These are phyloP conservation scores for Hypoxylon sp. DNA, from an alignment of 2,329 filamentous ascomycete species.

Conservation along the genomic window DNA sequence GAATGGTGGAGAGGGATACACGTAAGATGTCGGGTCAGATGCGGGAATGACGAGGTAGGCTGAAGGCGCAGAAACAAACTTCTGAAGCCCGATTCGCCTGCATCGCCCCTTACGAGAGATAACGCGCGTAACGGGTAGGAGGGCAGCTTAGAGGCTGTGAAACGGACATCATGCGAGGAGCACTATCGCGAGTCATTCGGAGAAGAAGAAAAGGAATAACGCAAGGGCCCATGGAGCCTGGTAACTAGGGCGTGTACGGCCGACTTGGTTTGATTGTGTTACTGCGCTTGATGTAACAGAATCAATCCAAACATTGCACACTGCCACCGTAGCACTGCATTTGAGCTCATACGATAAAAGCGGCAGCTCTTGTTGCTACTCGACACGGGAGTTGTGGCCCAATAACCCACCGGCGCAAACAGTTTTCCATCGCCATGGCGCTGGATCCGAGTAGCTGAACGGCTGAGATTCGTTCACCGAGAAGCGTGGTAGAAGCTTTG, in stretches of 20 bases:
- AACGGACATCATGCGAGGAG: constrained; percentile 2
- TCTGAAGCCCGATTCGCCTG: neutral
- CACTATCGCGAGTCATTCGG: constrained; percentile 1
- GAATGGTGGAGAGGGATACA: neutral
- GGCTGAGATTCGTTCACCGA: constrained; percentile 3
- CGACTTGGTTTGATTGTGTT: neutral
- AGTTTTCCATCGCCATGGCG: constrained; percentile 16
- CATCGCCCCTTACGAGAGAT: constrained; percentile 6
- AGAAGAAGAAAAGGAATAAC: neutral
- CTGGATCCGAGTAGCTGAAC: constrained; percentile 10
- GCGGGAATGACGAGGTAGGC: neutral
- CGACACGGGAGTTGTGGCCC: constrained; percentile 9
- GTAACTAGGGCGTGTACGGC: neutral
- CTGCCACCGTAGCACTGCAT: constrained; percentile 4
- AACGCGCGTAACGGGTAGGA: neutral
- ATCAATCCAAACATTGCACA: neutral
- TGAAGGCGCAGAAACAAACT: neutral
- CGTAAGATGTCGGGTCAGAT: neutral
- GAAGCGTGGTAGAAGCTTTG: constrained; percentile 1
- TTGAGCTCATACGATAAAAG: neutral
- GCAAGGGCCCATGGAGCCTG: neutral
- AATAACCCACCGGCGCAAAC: neutral
- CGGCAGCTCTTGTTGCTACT: neutral
- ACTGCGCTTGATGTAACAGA: constrained; percentile 7
- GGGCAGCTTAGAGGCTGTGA: neutral